Evolutionary conservation across 2,329 filamentous ascomycete genomes (phyloP).

Genomic region (Colletotrichum sp.): DNA sequence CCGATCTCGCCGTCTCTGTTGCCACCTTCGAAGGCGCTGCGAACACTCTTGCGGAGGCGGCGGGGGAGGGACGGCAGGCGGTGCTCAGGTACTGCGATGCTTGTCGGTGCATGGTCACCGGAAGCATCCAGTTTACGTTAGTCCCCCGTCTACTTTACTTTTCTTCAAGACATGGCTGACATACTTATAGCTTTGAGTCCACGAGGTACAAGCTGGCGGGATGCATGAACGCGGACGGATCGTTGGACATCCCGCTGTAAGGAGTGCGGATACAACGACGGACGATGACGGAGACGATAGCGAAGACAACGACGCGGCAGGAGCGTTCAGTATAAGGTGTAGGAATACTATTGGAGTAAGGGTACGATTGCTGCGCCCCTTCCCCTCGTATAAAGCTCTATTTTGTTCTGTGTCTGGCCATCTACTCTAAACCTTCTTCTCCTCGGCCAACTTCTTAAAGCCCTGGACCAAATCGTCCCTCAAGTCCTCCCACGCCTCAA

Average conservation of each 20-base stretch:
- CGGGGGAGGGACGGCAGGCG: not conserved
- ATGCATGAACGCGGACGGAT: conserved; percentile 34
- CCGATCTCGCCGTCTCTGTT: conserved; percentile 26
- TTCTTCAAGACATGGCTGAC: not conserved
- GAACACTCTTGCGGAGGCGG: conserved; percentile 11
- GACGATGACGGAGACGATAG: not conserved
- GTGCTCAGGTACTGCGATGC: conserved; percentile 33
- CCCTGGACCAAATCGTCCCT: conserved; percentile 74
- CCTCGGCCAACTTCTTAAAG: conserved; percentile 59
- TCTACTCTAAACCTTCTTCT: conserved; percentile 22
- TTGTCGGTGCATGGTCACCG: conserved; percentile 32
- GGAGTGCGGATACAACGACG: not conserved
- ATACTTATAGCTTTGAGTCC: conserved; percentile 31
- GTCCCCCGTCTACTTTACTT: conserved; percentile 4
- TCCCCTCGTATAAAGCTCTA: not conserved
- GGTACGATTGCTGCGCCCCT: not conserved
- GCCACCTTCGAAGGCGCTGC: conserved; percentile 27
- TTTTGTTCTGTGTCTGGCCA: not conserved
- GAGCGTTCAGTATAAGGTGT: not conserved
- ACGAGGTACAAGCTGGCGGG: conserved; percentile 35
- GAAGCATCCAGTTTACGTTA: conserved; percentile 37
- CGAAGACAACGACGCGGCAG: not conserved
- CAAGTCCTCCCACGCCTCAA: conserved; percentile 88
- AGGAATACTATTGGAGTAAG: not conserved
- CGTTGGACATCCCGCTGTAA: conserved; percentile 35